Evolutionary conservation across 352 stramenopile genomes (phyloP), one percentile per base, ranked within the genome.

Genomic region (Pythium dissimile): DNA sequence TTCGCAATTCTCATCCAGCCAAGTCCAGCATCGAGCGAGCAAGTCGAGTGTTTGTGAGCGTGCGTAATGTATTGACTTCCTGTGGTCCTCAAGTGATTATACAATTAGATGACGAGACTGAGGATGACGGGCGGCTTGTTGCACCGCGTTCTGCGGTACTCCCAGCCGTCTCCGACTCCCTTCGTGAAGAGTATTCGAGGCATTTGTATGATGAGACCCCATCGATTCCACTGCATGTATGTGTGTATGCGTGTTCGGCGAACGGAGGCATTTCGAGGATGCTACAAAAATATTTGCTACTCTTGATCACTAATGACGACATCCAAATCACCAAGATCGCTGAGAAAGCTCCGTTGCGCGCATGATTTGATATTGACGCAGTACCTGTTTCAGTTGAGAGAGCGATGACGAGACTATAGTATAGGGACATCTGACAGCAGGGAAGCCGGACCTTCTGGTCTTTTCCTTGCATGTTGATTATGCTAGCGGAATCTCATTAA

Each of bases 181-280:
- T 62, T 85, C 71, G 79, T 93, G 84, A 93, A 84, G 80, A 89
- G 67, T 67, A 91, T 82, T 81, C 84, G 84, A 94, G 84, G 84
- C 84, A 94, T 94, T 94, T 94, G 84, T 94, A 94, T 94, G 84
- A 94, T 92, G 84, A 91, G 81, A 89, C 71, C 78, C 27, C 67
- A 54, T 51, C 59, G 21, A 34, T 23, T 54, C 65, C 39, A 32
- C 45, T 38, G 37, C 66, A 6, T 63, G 3, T 73, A 5, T 66
- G 18, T 72, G 11, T 71, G 46, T 70, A 11, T 61, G 21, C 46
- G 26, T 38, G 28, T 47, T 15, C 34, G 48, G 61, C 21, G 68
- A n/a, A 67, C 45, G 66, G 34, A 51, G 13, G 37, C 31, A 43
- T 72, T 84, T 92, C 78, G 46, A 90, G 84, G 84, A 94, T 90